These are phyloP conservation scores for Neofusicoccum ribis DNA, from an alignment of 2,329 filamentous ascomycete species.

Conservation along the genomic window DNA sequence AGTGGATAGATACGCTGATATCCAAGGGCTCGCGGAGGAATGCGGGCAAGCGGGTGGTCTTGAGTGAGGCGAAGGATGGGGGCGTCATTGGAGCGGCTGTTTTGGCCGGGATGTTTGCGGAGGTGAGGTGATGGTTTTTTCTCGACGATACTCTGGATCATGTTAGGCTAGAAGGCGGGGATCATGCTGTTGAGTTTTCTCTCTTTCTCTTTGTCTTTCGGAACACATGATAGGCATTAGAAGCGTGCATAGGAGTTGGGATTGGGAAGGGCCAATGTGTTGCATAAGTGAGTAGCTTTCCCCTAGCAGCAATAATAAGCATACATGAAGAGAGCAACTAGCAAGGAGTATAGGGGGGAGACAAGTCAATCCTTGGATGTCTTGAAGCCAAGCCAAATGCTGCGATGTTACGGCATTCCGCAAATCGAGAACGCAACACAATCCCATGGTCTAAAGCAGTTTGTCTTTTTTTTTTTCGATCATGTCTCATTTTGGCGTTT, in stretches of 20 bases:
- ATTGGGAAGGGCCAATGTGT: background rate
- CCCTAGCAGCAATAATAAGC: background rate
- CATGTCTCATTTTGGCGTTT: background rate
- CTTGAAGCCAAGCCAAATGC: no score
- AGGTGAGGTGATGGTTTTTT: background rate
- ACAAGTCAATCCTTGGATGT: no score
- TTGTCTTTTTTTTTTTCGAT: background rate
- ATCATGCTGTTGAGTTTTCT: background rate
- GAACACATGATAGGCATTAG: background rate
- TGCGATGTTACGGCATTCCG: no score
- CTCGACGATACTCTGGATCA: background rate
- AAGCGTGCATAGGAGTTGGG: slow-evolving; percentile 4
- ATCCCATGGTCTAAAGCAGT: no score
- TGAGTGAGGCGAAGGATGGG: slow-evolving; percentile 55
- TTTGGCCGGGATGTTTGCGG: slow-evolving; percentile 47
- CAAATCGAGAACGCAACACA: no score
- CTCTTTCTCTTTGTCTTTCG: background rate
- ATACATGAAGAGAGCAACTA: no score
- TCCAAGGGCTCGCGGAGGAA: slow-evolving; percentile 43
- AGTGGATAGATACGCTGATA: slow-evolving; percentile 62
- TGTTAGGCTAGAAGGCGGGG: background rate
- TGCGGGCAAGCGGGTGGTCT: slow-evolving; percentile 47
- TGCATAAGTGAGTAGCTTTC: background rate
- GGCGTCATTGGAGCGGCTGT: slow-evolving; percentile 59
- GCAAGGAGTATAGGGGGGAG: no score